phyloP scores from a whole-genome alignment of 208 protist species.

The Blechomonas ayalai region DNA sequence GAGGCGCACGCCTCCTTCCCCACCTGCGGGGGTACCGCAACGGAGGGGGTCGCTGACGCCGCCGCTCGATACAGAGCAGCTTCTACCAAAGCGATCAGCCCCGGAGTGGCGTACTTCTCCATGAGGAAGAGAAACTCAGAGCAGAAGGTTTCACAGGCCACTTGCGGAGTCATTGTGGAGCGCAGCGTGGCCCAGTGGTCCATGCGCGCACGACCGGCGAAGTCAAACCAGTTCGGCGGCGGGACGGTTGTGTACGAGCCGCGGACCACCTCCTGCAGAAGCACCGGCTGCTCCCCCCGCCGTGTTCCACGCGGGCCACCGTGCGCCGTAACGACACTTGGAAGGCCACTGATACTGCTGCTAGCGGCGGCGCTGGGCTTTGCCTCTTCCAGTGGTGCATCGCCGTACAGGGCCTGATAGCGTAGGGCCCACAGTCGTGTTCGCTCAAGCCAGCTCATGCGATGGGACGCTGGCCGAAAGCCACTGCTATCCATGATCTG shows the following conservation, averaged over 20 bases:
- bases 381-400: conserved; percentile 33
- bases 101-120: conserved; percentile 21
- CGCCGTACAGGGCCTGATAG: conserved; percentile 58
- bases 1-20: neutral
- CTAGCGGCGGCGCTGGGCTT: neutral
- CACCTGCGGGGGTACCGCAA: neutral
- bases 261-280: neutral
- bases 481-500: conserved; percentile 25
- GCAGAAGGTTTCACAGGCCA: conserved; percentile 60
- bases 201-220: conserved; percentile 32
- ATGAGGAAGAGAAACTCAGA: conserved; percentile 64
- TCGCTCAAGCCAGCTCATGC: conserved; percentile 31
- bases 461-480: conserved; percentile 10
- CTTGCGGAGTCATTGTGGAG: conserved; percentile 44
- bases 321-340: too few relatives aligned
- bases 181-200: conserved; percentile 39
- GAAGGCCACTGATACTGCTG: too few relatives aligned
- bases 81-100: conserved; percentile 47
- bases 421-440: conserved; percentile 52
- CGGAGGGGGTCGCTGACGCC: conserved; percentile 11
- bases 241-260: neutral
- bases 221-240: conserved; percentile 49
- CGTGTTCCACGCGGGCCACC: too few relatives aligned
- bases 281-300: neutral
- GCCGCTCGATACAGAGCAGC: conserved; percentile 33